Percentiles rank a stretch among this genome's conserved stretches.
These are phyloP conservation scores for Neurospora pannonica DNA, from an alignment of 495 filamentous ascomycete species.

Conservation along the genomic window DNA sequence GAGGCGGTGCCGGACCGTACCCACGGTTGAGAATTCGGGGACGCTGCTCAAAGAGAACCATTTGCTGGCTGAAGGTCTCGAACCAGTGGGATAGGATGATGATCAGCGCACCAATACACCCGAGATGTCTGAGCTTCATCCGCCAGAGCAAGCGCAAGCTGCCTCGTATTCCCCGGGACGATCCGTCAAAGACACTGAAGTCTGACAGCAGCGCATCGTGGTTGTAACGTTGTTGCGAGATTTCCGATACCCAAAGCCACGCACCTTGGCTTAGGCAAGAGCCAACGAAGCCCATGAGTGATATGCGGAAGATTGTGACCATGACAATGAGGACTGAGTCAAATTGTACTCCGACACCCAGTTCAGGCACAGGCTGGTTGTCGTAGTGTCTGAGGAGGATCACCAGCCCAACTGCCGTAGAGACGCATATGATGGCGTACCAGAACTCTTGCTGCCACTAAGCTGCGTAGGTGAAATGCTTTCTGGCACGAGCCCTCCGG, in stretches of 20 bases:
- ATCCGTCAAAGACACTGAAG: constrained; percentile 30
- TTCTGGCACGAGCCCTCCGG: background rate
- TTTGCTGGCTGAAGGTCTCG: constrained; percentile 29
- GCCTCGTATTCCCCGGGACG: constrained; percentile 24
- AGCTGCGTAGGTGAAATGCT: constrained; percentile 7
- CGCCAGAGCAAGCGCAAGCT: constrained; percentile 22
- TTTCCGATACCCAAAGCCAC: constrained; percentile 28
- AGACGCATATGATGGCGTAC: constrained; percentile 21
- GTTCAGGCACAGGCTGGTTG: constrained; percentile 18
- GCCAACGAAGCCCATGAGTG: constrained; percentile 25
- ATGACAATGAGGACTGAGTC: constrained; percentile 26
- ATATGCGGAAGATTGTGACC: constrained; percentile 24
- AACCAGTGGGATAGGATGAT: constrained; percentile 26
- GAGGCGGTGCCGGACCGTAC: constrained; percentile 9
- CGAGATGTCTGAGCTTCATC: constrained; percentile 27
- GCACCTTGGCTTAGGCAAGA: constrained; percentile 26
- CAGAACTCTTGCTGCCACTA: constrained; percentile 29
- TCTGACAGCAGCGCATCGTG: constrained; percentile 21
- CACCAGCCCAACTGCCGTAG: constrained; percentile 11
- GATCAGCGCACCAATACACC: constrained; percentile 27
- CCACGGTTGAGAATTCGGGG: constrained; percentile 5
- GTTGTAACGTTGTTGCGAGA: constrained; percentile 15
- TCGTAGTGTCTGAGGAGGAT: constrained; percentile 20
- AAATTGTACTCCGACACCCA: constrained; percentile 15
- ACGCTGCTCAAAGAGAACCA: constrained; percentile 25